Base-by-base conservation (phyloP, 495 filamentous ascomycete genomes). In the Physcia stellaris region DNA sequence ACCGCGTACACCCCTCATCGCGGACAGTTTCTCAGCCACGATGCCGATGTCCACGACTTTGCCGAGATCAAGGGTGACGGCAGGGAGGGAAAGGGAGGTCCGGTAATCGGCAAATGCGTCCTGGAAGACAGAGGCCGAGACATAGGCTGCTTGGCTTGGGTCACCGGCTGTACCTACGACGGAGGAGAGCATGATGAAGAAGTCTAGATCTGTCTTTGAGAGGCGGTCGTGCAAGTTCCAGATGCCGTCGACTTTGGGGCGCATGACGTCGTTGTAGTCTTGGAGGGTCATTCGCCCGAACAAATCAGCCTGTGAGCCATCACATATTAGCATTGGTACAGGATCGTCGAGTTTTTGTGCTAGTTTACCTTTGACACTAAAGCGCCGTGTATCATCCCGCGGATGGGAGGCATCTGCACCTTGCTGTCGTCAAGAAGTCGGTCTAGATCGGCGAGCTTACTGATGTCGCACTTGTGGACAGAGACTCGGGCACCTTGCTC, bases 121-220 rank as follows among this genome's bases (percentile, higher is more conserved):
- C 43, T 51, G 60, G 57, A 73, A 80, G 35, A 68, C 68, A 49
- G 78, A 79, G 17, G 70, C 73, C 1, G 76, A 73, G 13, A 71
- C 66, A 50, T 82, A 82, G 6, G 72, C 71, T 2, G 72, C 65
- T 54, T 83, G 79, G 0, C 70, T 69, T 33, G 64, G 52, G 6
- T 66, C 72, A 2, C 79, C 79, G 23, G 79, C 60, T 5, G 68
- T 58, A 24, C 70, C 73, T 11, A 71, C 61, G 5, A 75, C 59
- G 4, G 79, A 83, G 4, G 73, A 77, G 24, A 80, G 65, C 28
- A 66, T 64, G 18, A 80, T 55, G 55, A 82, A 81, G 61, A 83
- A 83, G 49, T 81, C 79, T 0, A 81, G 64, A 21, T 51, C 16
- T 7, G 9, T 9, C n/a, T n/a, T n/a, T n/a, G n/a, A n/a, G 16